Base-by-base conservation (phyloP, 2,329 filamentous ascomycete species). In the Colletotrichum simmondsii region DNA sequence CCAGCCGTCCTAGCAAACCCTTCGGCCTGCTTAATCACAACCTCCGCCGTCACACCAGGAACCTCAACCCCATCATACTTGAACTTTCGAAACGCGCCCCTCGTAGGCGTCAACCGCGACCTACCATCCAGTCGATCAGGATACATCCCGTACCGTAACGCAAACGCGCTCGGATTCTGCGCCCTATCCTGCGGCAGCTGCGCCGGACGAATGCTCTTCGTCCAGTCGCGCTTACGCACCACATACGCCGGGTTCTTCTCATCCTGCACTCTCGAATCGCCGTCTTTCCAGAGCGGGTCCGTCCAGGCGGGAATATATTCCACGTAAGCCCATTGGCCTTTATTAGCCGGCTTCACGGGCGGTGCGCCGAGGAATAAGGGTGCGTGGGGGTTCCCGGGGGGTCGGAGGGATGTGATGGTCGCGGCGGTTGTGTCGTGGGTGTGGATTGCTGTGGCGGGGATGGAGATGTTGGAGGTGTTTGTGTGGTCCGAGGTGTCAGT, bases 71-170 rank as follows among this genome's bases (percentile, higher is more conserved):
- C 53, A 7, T 22, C 60, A n/a, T 56, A 42, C 6, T 30, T 53
- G 16, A 77, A 76, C 8, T 69, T 59, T 3, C 77, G 71, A 28
- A 75, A 75, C 19, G 75, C 63, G 11, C 76, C 68, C 63, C 79
- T 73, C 24, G 78, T 79, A 5, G 79, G 80, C 2, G 80, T 79
- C 11, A 78, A 76, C 30, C 77, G 74, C 16, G 80, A 81, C n/a
- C 80, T 77, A 0, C 80, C 80, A 59, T 80, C 79, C 4, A 61
- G 72, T 2, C 77, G 75, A 2, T 74, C 78, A 0, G 78, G 78
- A 49, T 78, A 79, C 5, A 81, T 75, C 19, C 80, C 77, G 46
- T 78, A 81, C 49, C 80, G 74, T 19, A 76, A 42, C 2, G 80
- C 80, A 35, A 79, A 77, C 10, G 74, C 68, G 10, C 79, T 79